phyloP scores from a whole-genome alignment of 2,329 filamentous ascomycete species.

The Elsinoe necatrix region DNA sequence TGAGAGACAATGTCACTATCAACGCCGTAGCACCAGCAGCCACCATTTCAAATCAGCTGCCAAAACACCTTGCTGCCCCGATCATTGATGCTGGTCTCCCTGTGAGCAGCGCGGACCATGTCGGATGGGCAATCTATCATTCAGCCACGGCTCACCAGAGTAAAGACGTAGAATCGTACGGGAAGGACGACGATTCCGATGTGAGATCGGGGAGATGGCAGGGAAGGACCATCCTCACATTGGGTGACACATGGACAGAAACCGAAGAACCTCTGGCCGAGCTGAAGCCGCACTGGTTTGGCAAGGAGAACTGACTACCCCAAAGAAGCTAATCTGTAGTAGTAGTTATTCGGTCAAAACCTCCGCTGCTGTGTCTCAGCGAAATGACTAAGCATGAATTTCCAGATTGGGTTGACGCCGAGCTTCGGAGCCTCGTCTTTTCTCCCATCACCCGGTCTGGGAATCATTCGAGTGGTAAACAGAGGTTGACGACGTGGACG shows the following conservation, averaged over 20 bases:
- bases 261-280: constrained; percentile 25
- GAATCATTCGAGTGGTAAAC: too few relatives aligned
- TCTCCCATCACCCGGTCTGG: too few relatives aligned
- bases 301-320: constrained; percentile 23
- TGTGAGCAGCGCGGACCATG: constrained; percentile 28
- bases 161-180: constrained; percentile 30
- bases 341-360: too few relatives aligned
- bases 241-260: constrained; percentile 33
- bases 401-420: background rate
- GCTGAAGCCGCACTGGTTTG: constrained; percentile 28
- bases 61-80: constrained; percentile 26
- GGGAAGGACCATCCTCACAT: constrained; percentile 28
- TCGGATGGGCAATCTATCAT: constrained; percentile 32
- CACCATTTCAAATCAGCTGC: constrained; percentile 29
- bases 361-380: too few relatives aligned
- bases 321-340: background rate
- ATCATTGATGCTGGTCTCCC: constrained; percentile 29
- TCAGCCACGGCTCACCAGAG: constrained; percentile 31
- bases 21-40: constrained; percentile 34
- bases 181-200: constrained; percentile 26
- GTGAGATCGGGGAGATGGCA: constrained; percentile 28
- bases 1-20: constrained; percentile 30
- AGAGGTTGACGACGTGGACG: background rate
- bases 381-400: background rate
- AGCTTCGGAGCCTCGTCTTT: background rate